These are phyloP conservation scores for Cryptococcus hybrid DNA, from an alignment of 1,284 basidiomycete species.

Conservation along the genomic window DNA sequence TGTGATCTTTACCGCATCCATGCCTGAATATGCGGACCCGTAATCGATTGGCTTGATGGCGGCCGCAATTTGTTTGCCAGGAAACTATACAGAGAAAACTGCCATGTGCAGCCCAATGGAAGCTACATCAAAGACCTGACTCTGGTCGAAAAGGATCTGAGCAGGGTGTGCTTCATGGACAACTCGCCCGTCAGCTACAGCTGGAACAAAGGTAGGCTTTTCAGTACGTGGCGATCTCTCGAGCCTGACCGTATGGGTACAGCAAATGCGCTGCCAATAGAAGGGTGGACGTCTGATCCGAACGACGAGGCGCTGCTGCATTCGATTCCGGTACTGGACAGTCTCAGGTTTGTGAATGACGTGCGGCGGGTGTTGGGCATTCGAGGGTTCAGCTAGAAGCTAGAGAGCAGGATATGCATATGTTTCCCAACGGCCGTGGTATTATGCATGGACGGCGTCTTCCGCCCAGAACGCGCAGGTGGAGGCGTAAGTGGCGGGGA, in stretches of 20 bases:
- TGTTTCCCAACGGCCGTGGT: no score
- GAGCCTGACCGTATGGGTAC: slow-evolving; percentile 1
- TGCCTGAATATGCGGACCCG: slow-evolving; percentile 99
- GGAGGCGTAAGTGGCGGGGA: no score
- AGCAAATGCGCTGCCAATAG: slow-evolving; percentile 98
- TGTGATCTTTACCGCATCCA: slow-evolving; percentile 97
- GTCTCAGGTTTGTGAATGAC: slow-evolving; percentile 90
- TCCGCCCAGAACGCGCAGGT: no score
- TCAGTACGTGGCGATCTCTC: not conserved
- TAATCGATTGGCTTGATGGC: slow-evolving; percentile 98
- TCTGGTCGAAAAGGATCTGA: slow-evolving; percentile 82
- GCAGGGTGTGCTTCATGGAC: slow-evolving; percentile 89
- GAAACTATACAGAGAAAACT: slow-evolving; percentile 91
- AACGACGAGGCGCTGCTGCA: slow-evolving; percentile 95
- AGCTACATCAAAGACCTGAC: slow-evolving; percentile 93
- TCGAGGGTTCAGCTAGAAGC: slow-evolving; percentile 39
- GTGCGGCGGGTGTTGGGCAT: slow-evolving; percentile 91
- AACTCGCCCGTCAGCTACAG: slow-evolving; percentile 94
- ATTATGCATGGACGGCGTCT: no score
- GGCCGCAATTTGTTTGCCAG: slow-evolving; percentile 85
- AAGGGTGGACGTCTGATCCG: slow-evolving; percentile 98
- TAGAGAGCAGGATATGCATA: no score
- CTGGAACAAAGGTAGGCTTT: slow-evolving; percentile 78
- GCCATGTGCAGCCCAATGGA: slow-evolving; percentile 84
- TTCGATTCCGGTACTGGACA: slow-evolving; percentile 91